A percentile compares a stretch with the other conserved stretches of the same genome.
These are phyloP conservation scores for Myxozyma geophila DNA, from an alignment of 805 yeast genomes.

Conservation along the genomic window DNA sequence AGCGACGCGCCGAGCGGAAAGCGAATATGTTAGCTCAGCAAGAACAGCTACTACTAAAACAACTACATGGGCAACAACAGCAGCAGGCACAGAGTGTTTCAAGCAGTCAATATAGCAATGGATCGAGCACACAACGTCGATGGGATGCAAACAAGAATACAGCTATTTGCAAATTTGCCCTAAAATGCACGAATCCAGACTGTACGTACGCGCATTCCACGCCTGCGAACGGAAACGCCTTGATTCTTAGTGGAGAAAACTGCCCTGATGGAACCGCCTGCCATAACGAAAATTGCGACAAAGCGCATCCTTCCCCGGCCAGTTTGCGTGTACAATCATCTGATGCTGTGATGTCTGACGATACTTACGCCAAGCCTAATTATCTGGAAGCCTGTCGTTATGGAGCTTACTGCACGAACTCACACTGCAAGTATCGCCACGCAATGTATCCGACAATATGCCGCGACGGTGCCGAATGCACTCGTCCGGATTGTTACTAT, in stretches of 20 bases:
- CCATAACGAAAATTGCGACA: conserved; percentile 60
- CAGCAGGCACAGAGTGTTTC: background rate
- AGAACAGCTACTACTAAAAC: too few species aligned
- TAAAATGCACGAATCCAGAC: conserved; percentile 70
- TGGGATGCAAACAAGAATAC: conserved; percentile 50
- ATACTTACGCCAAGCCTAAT: conserved; percentile 31
- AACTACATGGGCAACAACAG: background rate
- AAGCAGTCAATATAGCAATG: too few species aligned
- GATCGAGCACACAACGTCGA: background rate
- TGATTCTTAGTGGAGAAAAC: conserved; percentile 72
- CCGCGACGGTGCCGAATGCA: conserved; percentile 79
- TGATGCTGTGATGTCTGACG: conserved; percentile 28
- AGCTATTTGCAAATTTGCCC: conserved; percentile 74
- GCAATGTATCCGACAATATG: conserved; percentile 75
- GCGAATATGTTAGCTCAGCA: background rate
- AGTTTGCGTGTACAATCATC: background rate
- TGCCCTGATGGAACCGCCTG: conserved; percentile 74
- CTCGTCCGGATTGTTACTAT: conserved; percentile 78
- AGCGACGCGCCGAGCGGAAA: background rate
- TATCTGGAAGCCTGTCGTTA: conserved; percentile 81
- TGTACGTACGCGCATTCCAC: conserved; percentile 95
- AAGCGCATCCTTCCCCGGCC: conserved; percentile 83
- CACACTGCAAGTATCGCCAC: conserved; percentile 81
- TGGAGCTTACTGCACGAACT: conserved; percentile 75
- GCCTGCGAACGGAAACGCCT: conserved; percentile 75